phyloP scores from a whole-genome alignment of 1,284 basidiomycete genomes.

The Sparassis latifolia region DNA sequence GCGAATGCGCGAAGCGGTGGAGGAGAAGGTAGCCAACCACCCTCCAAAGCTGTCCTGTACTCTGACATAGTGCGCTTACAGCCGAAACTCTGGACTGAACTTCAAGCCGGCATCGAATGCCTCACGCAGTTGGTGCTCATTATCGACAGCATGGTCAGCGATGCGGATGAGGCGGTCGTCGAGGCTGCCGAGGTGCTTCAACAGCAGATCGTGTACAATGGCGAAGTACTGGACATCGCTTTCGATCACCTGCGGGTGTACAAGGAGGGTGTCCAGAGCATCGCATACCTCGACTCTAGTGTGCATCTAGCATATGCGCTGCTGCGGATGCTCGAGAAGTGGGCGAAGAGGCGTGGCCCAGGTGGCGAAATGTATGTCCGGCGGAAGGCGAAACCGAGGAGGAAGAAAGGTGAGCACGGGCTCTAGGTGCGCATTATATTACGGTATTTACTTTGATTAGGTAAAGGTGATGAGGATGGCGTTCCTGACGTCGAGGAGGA shows the following conservation, averaged over 20 bases:
- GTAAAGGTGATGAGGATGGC: constrained; percentile 44
- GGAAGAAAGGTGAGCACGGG: constrained; percentile 31
- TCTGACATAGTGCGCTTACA: constrained; percentile 24
- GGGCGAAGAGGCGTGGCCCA: constrained; percentile 60
- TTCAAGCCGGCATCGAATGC: constrained; percentile 91
- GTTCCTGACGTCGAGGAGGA: constrained; percentile 65
- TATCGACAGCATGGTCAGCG: constrained; percentile 58
- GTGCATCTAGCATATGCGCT: constrained; percentile 79
- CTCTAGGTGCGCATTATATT: too few relatives aligned
- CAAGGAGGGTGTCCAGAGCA: constrained; percentile 64
- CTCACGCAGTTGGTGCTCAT: constrained; percentile 83
- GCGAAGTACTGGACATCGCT: constrained; percentile 84
- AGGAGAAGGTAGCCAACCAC: constrained; percentile 66
- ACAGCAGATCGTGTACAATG: constrained; percentile 89
- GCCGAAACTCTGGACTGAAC: constrained; percentile 89
- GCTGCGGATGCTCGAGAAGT: constrained; percentile 81
- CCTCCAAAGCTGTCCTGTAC: background rate
- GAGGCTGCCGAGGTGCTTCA: constrained; percentile 79
- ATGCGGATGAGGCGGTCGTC: constrained; percentile 47
- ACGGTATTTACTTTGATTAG: constrained; percentile 9
- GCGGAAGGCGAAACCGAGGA: constrained; percentile 54
- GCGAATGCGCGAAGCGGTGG: constrained; percentile 82
- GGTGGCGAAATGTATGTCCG: constrained; percentile 67
- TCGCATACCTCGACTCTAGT: constrained; percentile 79
- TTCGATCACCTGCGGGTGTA: constrained; percentile 71